These are phyloP conservation scores for Nannizziopsis barbatae DNA, from an alignment of 2,329 filamentous ascomycete genomes.

Conservation along the genomic window DNA sequence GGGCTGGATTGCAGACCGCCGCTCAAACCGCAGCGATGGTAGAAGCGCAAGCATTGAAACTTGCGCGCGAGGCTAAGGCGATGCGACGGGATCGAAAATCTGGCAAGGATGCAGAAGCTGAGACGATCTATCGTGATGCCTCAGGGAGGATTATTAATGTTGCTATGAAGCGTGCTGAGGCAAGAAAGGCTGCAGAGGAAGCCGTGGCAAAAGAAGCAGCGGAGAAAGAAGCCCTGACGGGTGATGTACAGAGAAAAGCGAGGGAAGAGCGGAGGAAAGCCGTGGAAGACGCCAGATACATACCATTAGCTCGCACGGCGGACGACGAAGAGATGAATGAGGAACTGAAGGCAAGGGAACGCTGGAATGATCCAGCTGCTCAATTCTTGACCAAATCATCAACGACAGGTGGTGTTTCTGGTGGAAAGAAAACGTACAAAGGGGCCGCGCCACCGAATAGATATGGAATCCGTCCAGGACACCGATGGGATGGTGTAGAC, in stretches of 20 bases:
- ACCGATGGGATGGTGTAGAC: slow-evolving; percentile 96
- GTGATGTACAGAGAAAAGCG: slow-evolving; percentile 69
- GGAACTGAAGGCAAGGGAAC: slow-evolving; percentile 60
- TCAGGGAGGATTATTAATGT: slow-evolving; percentile 90
- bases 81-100: slow-evolving; percentile 4
- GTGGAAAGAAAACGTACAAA: slow-evolving; percentile 56
- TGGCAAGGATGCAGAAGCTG: slow-evolving; percentile 7
- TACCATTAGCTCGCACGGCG: slow-evolving; percentile 66
- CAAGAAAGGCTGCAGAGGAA: slow-evolving; percentile 65
- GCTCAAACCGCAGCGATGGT: slow-evolving; percentile 62
- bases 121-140: slow-evolving; percentile 65
- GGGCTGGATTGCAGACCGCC: slow-evolving; percentile 77
- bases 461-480: slow-evolving; percentile 84
- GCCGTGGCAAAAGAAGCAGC: slow-evolving; percentile 53
- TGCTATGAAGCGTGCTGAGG: slow-evolving; percentile 78
- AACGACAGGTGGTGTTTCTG: slow-evolving; percentile 45
- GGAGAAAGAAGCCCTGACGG: slow-evolving; percentile 61
- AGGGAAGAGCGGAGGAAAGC: slow-evolving; percentile 53
- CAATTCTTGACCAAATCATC: slow-evolving; percentile 52
- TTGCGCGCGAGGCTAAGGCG: slow-evolving; percentile 34
- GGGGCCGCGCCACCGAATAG: slow-evolving; percentile 79
- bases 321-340: slow-evolving; percentile 81
- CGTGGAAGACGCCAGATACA: slow-evolving; percentile 68
- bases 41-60: slow-evolving; percentile 50
- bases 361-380: slow-evolving; percentile 93